Conservation (phyloP, 345 rosid species). For the Hirschfeldia incana region DNA sequence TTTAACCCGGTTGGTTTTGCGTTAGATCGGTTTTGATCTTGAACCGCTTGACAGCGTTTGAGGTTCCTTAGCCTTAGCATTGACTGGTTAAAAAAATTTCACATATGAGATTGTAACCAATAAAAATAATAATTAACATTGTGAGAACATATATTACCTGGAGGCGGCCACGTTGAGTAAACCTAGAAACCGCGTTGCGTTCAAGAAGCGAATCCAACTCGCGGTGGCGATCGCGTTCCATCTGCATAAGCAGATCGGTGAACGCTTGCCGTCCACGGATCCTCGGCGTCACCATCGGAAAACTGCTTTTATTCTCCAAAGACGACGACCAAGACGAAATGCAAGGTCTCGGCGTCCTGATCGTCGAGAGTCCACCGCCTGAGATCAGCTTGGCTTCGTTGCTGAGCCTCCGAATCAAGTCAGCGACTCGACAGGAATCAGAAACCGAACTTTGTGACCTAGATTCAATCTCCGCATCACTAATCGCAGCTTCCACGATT, state of each 20-base stretch:
- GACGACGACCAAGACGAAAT: conserved; percentile 9
- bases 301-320: conserved; percentile 25
- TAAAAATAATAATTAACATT: neutral
- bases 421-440: conserved; percentile 52
- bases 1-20: conserved; percentile 26
- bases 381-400: conserved; percentile 27
- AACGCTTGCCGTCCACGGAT: conserved; percentile 83
- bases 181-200: conserved; percentile 71
- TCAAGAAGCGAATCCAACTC: conserved; percentile 55
- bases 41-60: conserved; percentile 51
- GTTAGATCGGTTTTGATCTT: conserved; percentile 42
- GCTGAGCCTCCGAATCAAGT: conserved; percentile 57
- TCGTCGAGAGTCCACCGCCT: conserved; percentile 19
- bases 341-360: conserved; percentile 24
- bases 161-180: conserved; percentile 79
- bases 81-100: conserved; percentile 40
- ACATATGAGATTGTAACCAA: neutral
- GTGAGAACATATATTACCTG: conserved; percentile 48
- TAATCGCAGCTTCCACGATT: neutral
- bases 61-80: conserved; percentile 61
- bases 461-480: conserved; percentile 36
- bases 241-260: conserved; percentile 57
- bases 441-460: conserved; percentile 19
- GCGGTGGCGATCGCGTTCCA: conserved; percentile 61
- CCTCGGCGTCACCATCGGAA: conserved; percentile 47